Evolutionary conservation across 2,329 filamentous ascomycete genomes (phyloP).

Genomic region (Penicillium sp.): DNA sequence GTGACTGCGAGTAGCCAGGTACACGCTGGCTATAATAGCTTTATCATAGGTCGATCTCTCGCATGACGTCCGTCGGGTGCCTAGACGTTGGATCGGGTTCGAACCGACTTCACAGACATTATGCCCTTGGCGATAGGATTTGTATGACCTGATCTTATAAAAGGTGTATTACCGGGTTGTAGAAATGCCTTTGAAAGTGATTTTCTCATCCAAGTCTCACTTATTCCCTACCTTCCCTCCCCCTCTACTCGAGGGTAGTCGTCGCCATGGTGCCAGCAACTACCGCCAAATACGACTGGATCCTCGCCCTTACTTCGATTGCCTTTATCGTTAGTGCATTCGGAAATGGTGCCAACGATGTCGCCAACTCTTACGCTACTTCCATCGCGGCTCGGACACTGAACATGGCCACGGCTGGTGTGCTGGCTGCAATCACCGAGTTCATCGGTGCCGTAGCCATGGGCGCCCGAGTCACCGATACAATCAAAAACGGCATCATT

Average conservation of each 20-base stretch:
- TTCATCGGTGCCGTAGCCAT: conserved; percentile 52
- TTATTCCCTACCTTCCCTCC: not conserved
- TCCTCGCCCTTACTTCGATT: conserved; percentile 27
- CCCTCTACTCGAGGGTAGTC: not conserved
- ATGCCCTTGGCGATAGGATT: not conserved
- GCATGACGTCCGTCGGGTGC: not conserved
- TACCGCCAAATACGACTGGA: conserved; percentile 31
- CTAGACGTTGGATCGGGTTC: not conserved
- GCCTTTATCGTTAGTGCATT: conserved; percentile 29
- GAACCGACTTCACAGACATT: not conserved
- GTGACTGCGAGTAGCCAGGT: not conserved
- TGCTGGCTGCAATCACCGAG: conserved; percentile 49
- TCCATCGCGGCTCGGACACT: conserved; percentile 50
- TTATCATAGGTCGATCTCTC: not conserved
- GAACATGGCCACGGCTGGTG: conserved; percentile 50
- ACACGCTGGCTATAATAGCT: not conserved
- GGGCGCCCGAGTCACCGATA: conserved; percentile 44
- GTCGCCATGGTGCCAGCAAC: conserved; percentile 19
- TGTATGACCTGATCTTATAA: not conserved
- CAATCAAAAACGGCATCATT: conserved; percentile 46
- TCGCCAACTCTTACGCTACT: conserved; percentile 54
- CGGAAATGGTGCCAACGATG: conserved; percentile 41
- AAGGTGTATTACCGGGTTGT: too few species aligned
- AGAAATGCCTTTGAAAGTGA: too few species aligned
- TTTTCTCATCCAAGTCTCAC: not conserved